Base-by-base conservation (phyloP, 768 basidiomycete genomes). In the Suillus subalutaceus region DNA sequence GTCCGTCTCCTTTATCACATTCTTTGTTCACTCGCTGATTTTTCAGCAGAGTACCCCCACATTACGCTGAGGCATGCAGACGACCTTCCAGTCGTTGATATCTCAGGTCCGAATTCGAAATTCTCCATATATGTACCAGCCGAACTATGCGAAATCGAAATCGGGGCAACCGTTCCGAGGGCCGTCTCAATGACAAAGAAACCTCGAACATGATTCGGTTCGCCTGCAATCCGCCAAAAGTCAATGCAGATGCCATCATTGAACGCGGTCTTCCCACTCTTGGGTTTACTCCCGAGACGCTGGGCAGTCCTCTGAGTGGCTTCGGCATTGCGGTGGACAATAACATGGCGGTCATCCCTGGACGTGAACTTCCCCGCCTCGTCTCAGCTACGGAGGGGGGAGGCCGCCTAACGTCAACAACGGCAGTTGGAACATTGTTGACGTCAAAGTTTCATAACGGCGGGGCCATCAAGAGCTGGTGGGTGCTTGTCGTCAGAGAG, bases 401-500 rank as follows among this genome's bases (percentile, higher is more conserved):
- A 72, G 64, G 5, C 72, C 79, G 75, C 63, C 73, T 2, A 81
- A 77, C 13, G 83, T 87, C 8, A 77, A 71, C 43, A 85, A 90
- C 40, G 93, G 88, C 0, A 84, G 85, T 46, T 94, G 93, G 93
- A 94, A 94, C 68, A 88, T 93, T 62, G 73, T 89, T 43, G 81
- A 89, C 32, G 88, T 90, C 64, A 86, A n/a, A 88, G 72, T 93
- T 94, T 71, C 86, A 88, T 41, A 72, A 69, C 0, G 86, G 86
- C 0, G 89, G 82, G 0, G 71, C 63, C 2, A 80, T 92, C 20
- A 46, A 74, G 12, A 82, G 80, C 40, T 93, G 91, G 90, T 88
- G 86, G 77, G 85, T 93, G 9, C 71, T 94, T 1, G 83, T 89
- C 9, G 81, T 94, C 23, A 77, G 81, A 26, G 52, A 53, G 26